Percentiles rank a stretch among this genome's conserved stretches.
phyloP scores from a whole-genome alignment of 805 yeast genomes.

The Yamadazyma sp. region DNA sequence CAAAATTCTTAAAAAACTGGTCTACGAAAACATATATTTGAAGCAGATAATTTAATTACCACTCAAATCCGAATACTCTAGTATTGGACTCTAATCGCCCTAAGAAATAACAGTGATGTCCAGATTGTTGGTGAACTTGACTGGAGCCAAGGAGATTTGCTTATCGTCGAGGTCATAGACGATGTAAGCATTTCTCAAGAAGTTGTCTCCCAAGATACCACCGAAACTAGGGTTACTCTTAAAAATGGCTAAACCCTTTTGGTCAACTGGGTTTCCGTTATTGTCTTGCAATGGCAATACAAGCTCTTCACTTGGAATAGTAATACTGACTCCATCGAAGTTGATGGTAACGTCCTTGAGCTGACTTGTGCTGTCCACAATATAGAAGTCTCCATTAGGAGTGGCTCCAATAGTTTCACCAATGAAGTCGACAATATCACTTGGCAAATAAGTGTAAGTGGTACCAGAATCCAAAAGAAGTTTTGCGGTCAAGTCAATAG shows the following conservation, averaged over 20 bases:
- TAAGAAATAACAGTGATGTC: conserved; percentile 26
- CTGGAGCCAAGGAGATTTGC: conserved; percentile 52
- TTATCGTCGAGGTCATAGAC: conserved; percentile 62
- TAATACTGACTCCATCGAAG: conserved; percentile 15
- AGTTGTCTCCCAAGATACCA: conserved; percentile 63
- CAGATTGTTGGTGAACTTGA: conserved; percentile 25
- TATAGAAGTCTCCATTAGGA: conserved; percentile 4
- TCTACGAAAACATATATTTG: no score
- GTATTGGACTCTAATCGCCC: background rate
- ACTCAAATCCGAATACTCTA: background rate
- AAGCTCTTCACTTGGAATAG: conserved; percentile 7
- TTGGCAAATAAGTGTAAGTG: conserved; percentile 42
- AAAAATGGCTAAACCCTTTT: conserved; percentile 4
- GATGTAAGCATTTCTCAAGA: conserved; percentile 61
- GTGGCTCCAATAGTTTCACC: conserved; percentile 42
- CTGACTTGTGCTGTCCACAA: conserved; percentile 1
- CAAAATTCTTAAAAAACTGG: no score
- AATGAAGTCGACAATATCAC: conserved; percentile 27
- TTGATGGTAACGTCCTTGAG: conserved; percentile 8
- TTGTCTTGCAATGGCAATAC: background rate
- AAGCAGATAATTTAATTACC: background rate
- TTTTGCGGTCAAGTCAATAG: conserved; percentile 3
- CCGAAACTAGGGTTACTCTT: background rate
- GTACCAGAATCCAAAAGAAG: conserved; percentile 31
- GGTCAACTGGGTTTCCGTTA: conserved; percentile 4